A percentile compares a stretch with the other conserved stretches of the same genome.
These are phyloP conservation scores for Nannochloropsis salina DNA, from an alignment of 108 stramenopile species.

Conservation along the genomic window DNA sequence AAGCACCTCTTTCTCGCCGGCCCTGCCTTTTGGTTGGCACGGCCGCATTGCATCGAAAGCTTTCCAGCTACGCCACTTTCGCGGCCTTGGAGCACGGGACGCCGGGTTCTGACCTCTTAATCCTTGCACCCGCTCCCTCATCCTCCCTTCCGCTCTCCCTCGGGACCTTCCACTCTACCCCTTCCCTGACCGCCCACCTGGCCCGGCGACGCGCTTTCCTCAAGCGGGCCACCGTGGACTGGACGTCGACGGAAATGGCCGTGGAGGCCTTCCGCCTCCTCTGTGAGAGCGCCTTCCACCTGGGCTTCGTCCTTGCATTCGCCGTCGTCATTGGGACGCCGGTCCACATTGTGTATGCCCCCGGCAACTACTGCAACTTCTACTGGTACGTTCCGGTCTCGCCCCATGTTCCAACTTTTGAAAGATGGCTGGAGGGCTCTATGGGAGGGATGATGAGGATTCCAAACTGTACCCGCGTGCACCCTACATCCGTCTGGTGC, in stretches of 20 bases:
- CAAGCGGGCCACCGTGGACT: not conserved
- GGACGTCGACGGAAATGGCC: not conserved
- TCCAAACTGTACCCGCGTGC: no score
- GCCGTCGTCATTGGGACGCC: not conserved
- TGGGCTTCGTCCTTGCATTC: not conserved
- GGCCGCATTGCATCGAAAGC: not conserved
- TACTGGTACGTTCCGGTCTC: not conserved
- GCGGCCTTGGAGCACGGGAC: not conserved
- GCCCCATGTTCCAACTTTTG: no score
- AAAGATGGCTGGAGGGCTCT: no score
- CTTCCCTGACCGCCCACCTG: not conserved
- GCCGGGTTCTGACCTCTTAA: not conserved
- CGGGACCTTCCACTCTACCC: not conserved
- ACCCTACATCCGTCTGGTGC: no score
- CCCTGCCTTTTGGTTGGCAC: not conserved
- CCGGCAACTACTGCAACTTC: constrained; percentile 3
- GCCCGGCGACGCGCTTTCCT: not conserved
- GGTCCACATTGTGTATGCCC: not conserved
- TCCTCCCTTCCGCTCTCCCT: not conserved
- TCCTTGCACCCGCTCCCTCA: not conserved
- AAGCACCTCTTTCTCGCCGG: not conserved
- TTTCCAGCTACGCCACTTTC: not conserved
- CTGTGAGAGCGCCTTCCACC: not conserved
- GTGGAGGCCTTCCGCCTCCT: not conserved
- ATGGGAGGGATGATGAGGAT: no score